These are phyloP conservation scores for bread wheat (Triticum aestivum) DNA, from an alignment of 176 grass and related monocot species.

Conservation along the genomic window IWGSC_CS_RefSeq_v2.1 NC_057799.1:211654944-211655443, in stretches of 20 bases:
- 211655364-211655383: conserved; percentile 64
- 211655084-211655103: too few species aligned
- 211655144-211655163: neutral
- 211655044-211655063: conserved; percentile 97
- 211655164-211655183: neutral
- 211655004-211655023: conserved; percentile 37
- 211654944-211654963: conserved; percentile 93
- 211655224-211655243: conserved; percentile 92
- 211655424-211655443: conserved; percentile 66
- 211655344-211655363: conserved; percentile 20
- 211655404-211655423: conserved; percentile 63
- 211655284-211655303: conserved; percentile 78
- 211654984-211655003: conserved; percentile 63
- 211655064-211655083: conserved; percentile 54
- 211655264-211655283: conserved; percentile 72
- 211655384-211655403: conserved; percentile 54
- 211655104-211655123: neutral
- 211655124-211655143: conserved; percentile 6
- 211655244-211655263: conserved; percentile 94
- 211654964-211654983: conserved; percentile 93
- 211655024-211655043: conserved; percentile 75
- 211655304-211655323: conserved; percentile 84
- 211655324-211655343: conserved; percentile 72
- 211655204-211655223: conserved; percentile 80
- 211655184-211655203: conserved; percentile 55